A percentile compares a stretch with the other conserved stretches of the same genome.
Evolutionary conservation across 2,329 filamentous ascomycete genomes (phyloP).

Genomic region (Penicillium psychrosexuale): DNA sequence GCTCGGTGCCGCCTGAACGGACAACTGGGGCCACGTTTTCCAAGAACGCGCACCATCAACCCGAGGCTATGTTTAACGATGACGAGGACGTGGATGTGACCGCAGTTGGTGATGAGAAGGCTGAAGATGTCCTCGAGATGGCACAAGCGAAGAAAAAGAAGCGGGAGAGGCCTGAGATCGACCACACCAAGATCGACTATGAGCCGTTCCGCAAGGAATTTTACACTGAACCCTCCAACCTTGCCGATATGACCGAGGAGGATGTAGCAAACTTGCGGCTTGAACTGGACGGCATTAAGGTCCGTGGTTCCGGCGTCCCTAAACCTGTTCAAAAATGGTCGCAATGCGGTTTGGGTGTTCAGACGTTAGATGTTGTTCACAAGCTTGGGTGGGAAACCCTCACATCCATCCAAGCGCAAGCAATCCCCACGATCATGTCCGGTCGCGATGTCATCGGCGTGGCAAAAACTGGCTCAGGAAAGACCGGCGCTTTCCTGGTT

Average conservation of each 20-base stretch:
- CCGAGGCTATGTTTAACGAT: constrained; percentile 84
- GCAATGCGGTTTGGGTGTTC: constrained; percentile 84
- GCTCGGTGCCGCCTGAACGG: constrained; percentile 48
- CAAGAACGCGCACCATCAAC: constrained; percentile 59
- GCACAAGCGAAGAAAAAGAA: constrained; percentile 69
- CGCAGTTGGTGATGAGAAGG: constrained; percentile 59
- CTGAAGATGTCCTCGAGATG: constrained; percentile 63
- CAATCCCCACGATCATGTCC: constrained; percentile 91
- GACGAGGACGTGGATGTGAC: constrained; percentile 68
- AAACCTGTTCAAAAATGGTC: constrained; percentile 97
- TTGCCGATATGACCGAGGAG: constrained; percentile 77
- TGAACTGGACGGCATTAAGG: constrained; percentile 93
- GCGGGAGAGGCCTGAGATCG: constrained; percentile 85
- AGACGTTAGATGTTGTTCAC: constrained; percentile 81
- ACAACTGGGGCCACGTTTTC: constrained; percentile 33
- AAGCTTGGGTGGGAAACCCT: constrained; percentile 80
- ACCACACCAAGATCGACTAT: constrained; percentile 84
- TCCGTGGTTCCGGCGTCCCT: constrained; percentile 80
- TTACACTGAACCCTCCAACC: constrained; percentile 84
- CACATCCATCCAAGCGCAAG: constrained; percentile 92
- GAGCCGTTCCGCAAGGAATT: constrained; percentile 89
- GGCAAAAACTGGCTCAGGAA: constrained; percentile 95
- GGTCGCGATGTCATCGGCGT: constrained; percentile 94
- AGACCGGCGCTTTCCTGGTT: constrained; percentile 90
- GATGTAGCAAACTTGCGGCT: constrained; percentile 77